Base-by-base conservation (phyloP, 768 basidiomycete genomes). In the Macrolepiota dolichaula region DNA sequence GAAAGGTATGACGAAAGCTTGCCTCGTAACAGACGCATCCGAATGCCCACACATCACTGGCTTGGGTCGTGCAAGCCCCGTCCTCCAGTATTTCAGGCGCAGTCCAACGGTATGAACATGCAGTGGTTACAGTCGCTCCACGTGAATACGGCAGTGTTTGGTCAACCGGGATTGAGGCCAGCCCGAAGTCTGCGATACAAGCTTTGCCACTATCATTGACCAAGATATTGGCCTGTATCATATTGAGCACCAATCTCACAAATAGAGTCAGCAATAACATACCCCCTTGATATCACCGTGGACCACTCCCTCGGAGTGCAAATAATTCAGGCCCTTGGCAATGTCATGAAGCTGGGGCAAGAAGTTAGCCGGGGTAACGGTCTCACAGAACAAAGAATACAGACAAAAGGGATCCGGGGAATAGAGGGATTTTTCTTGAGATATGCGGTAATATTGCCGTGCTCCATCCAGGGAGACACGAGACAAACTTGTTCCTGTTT, bases 281-380 rank as follows among this genome's bases (percentile, higher is more conserved):
- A 66, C 65, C 51, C 65, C 65, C 59, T 64, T 63, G 13, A 66
- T 36, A 40, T 66, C 65, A 13, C 67, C 59, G 44, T 66, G 62
- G 19, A 63, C 38, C 46, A 63, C 24, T 22, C 59, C 55, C 15
- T 62, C 38, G 6, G 50, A 37, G 38, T 66, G 65, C 9, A 66
- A 44, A 56, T 61, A 64, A 10, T 25, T 24, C 7, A 66, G 27
- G 4, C 63, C 65, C 13, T 29, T 25, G 3, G 54, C 51, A 22
- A 66, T 55, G 56, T 66, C 63, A 9, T 42, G 46, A 22, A 61
- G 27, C 65, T 64, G 19, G 19, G 5, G 17, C 15, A 42, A 17
- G 4, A 15, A 15, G n/a, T 42, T 42, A n/a, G 17, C 17, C n/a
- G 40, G 40, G 40, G 40, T 42, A 15, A 40, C 17, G 40, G 13